Base-by-base conservation (phyloP, 2,329 filamentous ascomycete genomes). In the Stachybotrys chartarum region DNA sequence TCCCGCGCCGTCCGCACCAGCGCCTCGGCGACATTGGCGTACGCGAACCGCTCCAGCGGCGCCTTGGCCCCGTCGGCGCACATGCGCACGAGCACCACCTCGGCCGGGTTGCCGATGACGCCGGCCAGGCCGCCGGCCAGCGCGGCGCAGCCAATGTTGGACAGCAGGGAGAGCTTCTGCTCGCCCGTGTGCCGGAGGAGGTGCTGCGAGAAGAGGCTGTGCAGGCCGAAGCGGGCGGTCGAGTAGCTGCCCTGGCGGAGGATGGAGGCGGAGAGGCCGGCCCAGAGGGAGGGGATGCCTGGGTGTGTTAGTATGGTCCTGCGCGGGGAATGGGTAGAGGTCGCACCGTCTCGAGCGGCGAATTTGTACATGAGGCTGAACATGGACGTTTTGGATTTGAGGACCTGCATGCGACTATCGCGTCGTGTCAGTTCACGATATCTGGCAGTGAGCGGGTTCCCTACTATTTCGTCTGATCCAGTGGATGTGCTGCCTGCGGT, bases 381-480 rank as follows among this genome's bases (percentile, higher is more conserved):
- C 71, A 76, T 75, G 3, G 72, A 68, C 1, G 70, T 64, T 54
- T 70, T 67, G 1, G 70, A 72, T 46, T 72, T 71, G 5, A 74
- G 62, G 10, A 77, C 72, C 59, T 77, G 74, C 72, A 77, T 76
- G 5, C 74, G 72, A 49, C 73, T 75, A 46, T 1, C 17, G 3
- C 6, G 11, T 50, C 56, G 16, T 52, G 57, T 50, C 35, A 39
- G 35, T 39, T 7, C 35, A 7, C 12, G 12, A 16, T 50, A 16
- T 32, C 18, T 12, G n/a, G 7, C n/a, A 30, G 17, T 39, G 8
- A 44, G 45, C 7, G 7, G 35, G 35, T 11, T 3, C 56, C 68
- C 59, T 51, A 73, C 73, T 76, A 76, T 67, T 76, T 76, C 0
- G 74, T 75, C 55, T 76, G 72, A 50, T 76, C 74, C 1, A 76